A percentile compares a stretch with the other conserved stretches of the same genome.
These are phyloP conservation scores for Prunus kanzakura DNA, from an alignment of 306 rosid species.

Conservation along the genomic window DNA sequence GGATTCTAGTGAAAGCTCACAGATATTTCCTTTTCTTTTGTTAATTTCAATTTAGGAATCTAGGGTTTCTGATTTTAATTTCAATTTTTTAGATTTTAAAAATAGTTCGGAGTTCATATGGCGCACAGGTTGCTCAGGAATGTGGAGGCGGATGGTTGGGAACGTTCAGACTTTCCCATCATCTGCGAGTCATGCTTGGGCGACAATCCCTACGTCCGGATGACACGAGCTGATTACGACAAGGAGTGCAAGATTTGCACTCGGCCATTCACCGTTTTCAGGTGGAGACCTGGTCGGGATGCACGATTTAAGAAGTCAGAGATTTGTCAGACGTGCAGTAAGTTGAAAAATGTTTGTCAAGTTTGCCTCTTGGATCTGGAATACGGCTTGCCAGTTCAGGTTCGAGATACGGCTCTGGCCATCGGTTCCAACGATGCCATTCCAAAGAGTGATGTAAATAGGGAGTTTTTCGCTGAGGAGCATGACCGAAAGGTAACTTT, in stretches of 20 bases:
- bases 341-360: conserved; percentile 86
- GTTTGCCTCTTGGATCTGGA: conserved; percentile 92
- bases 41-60: no score
- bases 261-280: conserved; percentile 83
- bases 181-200: conserved; percentile 51
- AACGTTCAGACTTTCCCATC: conserved; percentile 47
- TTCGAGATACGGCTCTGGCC: conserved; percentile 78
- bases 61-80: no score
- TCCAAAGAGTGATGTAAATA: conserved; percentile 89
- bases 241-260: conserved; percentile 97
- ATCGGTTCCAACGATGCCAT: conserved; percentile 72
- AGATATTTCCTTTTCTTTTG: no score
- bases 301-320: conserved; percentile 83
- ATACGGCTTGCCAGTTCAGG: conserved; percentile 88
- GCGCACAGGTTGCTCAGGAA: conserved; percentile 42
- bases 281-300: conserved; percentile 94
- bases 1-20: no score
- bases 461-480: conserved; percentile 93
- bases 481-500: conserved; percentile 76
- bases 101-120: conserved; percentile 3
- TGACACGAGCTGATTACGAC: conserved; percentile 56
- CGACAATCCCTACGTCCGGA: conserved; percentile 47
- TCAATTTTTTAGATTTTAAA: no score
- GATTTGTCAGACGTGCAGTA: conserved; percentile 92
- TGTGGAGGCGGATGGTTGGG: conserved; percentile 48